Evolutionary conservation across 495 filamentous ascomycete genomes (phyloP), one percentile per base, ranked within the genome.

Genomic region (Apodospora peruviana): DNA sequence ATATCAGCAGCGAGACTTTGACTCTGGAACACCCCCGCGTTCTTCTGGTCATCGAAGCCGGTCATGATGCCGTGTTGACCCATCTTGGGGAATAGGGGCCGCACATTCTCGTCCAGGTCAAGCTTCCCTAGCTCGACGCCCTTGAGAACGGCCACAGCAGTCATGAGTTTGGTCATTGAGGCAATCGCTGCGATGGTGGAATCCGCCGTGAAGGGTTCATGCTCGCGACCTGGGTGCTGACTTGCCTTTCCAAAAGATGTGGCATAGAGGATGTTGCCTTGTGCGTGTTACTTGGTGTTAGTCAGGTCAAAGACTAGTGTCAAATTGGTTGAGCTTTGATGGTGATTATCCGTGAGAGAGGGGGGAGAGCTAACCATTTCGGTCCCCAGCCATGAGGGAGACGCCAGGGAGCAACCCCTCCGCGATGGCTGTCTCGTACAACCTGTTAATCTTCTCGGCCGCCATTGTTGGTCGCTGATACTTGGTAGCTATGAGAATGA

Each of bases 81-180:
- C 17, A 69, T 56, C 21, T 57, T 51, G 10, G 66, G 61, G 21
- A 67, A 43, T 2, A 61, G 16, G 12, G 43, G 40, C 4, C 53
- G 40, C 11, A 64, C 54, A 24, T 69, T 57, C 14, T 56, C 56
- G 32, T 67, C 64, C 22, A 69, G 47, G 3, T 54, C 55, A 9
- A 67, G 47, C 22, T 62, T 52, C 7, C 66, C 66, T 35, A 51
- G 56, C 29, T 67, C 66, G 11, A 69, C 58, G 19, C 53, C 51
- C 36, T 59, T 53, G 41, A 65, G 51, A n/a, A 56, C 59, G 1
- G 66, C 66, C 10, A 69, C 49, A 9, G 59, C 56, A 3, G 66
- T 67, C 39, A 61, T 52, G 3, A 69, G 53, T 44, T 69, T 66
- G n/a, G 55, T 61, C 48, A 65, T 58, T 1, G 66, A 69, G 21